Evolutionary conservation across 345 rosid species (phyloP), one percentile per base, ranked within the genome.

Genomic region (Durio zibethinus): DNA sequence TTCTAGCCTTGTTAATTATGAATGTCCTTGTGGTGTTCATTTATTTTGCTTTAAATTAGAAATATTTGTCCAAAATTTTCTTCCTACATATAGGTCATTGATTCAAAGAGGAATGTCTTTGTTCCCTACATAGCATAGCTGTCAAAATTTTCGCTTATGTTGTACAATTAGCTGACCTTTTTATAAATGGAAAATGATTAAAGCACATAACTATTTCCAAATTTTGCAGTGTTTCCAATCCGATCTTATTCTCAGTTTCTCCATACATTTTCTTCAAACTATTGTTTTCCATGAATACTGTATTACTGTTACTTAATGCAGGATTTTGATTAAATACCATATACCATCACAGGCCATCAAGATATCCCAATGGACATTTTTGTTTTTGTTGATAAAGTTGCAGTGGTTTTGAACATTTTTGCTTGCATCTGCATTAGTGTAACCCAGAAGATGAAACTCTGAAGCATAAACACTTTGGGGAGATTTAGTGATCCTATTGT

Each of bases 111-210:
- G 81, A 87, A 74, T 63, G 8, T 69, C 31, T 48, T 35, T 76
- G 25, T 74, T 73, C 86, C 80, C 82, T 74, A 10, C 12, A 31
- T 33, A 76, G 20, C 79, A 57, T 80, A 74, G 65, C 61, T 7
- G 40, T 67, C 71, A 77, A 73, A 14, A 5, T 73, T 73, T 78
- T 38, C 59, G 33, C 45, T 77, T 78, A 23, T 69, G 75, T 76
- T 82, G 85, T 81, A 81, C 50, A 82, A 79, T 59, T 76, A 85
- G 84, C 56, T 73, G 64, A 76, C 47, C 52, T 60, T 76, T 27
- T 73, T 18, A 16, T 40, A 60, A 15, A 23, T 35, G 70, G 76
- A 45, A 59, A 66, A 67, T 56, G 61, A 35, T 31, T 57, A 71
- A 60, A 47, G 54, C 35, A 43, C 12, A 70, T 23, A 38, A 66